Conservation (phyloP, 352 stramenopile genomes). For the Pythium angustatum region DNA sequence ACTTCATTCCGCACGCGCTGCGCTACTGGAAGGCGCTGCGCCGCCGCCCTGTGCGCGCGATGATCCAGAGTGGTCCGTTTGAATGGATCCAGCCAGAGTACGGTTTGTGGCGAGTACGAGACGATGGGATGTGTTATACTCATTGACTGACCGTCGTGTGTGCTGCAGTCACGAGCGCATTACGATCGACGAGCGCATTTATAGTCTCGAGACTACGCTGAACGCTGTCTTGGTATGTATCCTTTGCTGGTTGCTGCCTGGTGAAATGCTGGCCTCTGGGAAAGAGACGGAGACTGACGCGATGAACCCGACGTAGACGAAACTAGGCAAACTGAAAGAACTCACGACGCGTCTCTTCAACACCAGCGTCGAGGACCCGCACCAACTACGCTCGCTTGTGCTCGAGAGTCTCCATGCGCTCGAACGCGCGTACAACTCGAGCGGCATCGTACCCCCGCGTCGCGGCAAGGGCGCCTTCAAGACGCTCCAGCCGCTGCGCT, state of each 20-base stretch:
- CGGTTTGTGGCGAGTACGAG: background rate
- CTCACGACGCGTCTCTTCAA: conserved; percentile 36
- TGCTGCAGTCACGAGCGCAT: conserved; percentile 48
- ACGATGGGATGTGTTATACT: too few relatives aligned
- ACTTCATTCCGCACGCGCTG: conserved; percentile 69
- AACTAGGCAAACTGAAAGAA: conserved; percentile 74
- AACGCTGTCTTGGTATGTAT: conserved; percentile 62
- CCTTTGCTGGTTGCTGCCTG: too few relatives aligned
- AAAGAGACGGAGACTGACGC: background rate
- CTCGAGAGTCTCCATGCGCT: conserved; percentile 49
- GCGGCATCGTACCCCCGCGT: conserved; percentile 52
- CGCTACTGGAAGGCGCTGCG: conserved; percentile 68
- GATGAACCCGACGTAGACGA: conserved; percentile 42
- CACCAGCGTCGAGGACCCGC: conserved; percentile 30
- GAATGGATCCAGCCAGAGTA: conserved; percentile 66
- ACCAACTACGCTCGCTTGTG: conserved; percentile 40
- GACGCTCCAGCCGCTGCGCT: conserved; percentile 47
- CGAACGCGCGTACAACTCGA: conserved; percentile 60
- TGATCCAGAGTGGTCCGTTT: conserved; percentile 51
- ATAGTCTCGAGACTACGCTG: conserved; percentile 67
- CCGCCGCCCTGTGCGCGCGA: conserved; percentile 47
- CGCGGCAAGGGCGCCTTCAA: conserved; percentile 59
- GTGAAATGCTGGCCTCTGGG: background rate
- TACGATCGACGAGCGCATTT: conserved; percentile 55
- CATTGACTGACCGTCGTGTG: background rate